Conservation (phyloP, 495 filamentous ascomycete species). For the Bombardia bombarda region DNA sequence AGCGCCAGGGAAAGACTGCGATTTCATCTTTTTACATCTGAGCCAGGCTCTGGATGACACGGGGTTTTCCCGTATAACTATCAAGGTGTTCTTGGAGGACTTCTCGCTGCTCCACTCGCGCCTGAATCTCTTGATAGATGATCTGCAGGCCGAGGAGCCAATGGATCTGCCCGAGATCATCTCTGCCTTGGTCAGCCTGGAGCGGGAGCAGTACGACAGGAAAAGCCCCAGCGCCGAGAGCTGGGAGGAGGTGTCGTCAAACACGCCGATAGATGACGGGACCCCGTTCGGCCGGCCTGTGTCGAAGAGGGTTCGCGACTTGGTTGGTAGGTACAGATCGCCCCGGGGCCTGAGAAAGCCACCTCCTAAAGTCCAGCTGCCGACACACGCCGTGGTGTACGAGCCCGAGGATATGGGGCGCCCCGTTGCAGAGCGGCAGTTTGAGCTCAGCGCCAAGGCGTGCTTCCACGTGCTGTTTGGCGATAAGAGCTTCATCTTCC, state of each 20-base stretch:
- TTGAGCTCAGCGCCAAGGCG: slow-evolving; percentile 84
- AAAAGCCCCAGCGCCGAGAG: slow-evolving; percentile 74
- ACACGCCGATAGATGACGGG: slow-evolving; percentile 54
- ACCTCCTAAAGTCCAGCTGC: slow-evolving; percentile 73
- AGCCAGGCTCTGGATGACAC: slow-evolving; percentile 52
- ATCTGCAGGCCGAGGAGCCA: slow-evolving; percentile 57
- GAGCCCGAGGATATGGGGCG: slow-evolving; percentile 71
- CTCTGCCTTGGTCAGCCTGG: slow-evolving; percentile 44
- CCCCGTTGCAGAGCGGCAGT: slow-evolving; percentile 62
- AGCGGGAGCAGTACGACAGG: slow-evolving; percentile 48
- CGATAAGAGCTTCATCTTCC: slow-evolving; percentile 90
- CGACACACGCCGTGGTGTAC: slow-evolving; percentile 72
- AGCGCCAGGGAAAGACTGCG: slow-evolving; percentile 81
- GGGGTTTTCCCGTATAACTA: slow-evolving; percentile 62
- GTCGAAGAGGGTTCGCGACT: slow-evolving; percentile 40
- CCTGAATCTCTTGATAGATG: slow-evolving; percentile 74
- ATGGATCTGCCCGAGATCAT: slow-evolving; percentile 46
- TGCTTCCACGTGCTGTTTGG: slow-evolving; percentile 95
- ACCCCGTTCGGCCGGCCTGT: slow-evolving; percentile 35
- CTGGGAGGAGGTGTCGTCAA: slow-evolving; percentile 78
- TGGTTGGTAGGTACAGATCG: slow-evolving; percentile 45
- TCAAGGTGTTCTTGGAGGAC: slow-evolving; percentile 90
- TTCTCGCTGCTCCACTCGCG: slow-evolving; percentile 72
- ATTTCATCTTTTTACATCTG: slow-evolving; percentile 86
- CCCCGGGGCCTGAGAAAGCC: slow-evolving; percentile 43